A percentile compares a stretch with the other conserved stretches of the same genome.
These are phyloP conservation scores for Debaryomyces udenii DNA, from an alignment of 1,139 yeast species.

Conservation along the genomic window DNA sequence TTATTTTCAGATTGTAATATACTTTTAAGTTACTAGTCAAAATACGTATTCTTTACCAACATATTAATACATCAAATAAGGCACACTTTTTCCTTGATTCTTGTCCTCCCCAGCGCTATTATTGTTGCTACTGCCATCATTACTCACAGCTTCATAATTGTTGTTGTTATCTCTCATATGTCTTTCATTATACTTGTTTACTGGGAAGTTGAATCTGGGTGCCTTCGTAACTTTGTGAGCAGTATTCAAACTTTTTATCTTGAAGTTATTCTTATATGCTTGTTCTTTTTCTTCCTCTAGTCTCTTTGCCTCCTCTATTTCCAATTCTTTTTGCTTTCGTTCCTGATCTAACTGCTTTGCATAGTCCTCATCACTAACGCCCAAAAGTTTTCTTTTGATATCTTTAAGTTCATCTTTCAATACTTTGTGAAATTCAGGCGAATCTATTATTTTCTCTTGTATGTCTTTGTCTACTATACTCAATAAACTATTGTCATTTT, in stretches of 20 bases:
- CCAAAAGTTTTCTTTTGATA: conserved; percentile 35
- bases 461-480: conserved; percentile 51
- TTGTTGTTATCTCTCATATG: conserved; percentile 7
- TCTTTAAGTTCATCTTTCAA: conserved; percentile 40
- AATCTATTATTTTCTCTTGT: conserved; percentile 49
- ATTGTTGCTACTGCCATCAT: not conserved
- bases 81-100: conserved; percentile 14
- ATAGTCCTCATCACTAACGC: conserved; percentile 47
- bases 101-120: conserved; percentile 1
- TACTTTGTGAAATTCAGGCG: conserved; percentile 41
- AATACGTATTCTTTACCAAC: no score
- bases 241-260: conserved; percentile 27
- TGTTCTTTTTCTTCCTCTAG: conserved; percentile 16
- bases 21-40: no score
- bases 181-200: conserved; percentile 7
- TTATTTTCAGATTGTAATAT: conserved; percentile 1
- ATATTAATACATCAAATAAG: conserved; percentile 21
- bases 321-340: conserved; percentile 9
- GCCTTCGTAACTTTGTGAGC: conserved; percentile 31
- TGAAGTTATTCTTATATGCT: conserved; percentile 31
- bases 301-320: conserved; percentile 13
- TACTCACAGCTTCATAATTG: not conserved
- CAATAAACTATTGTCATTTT: conserved; percentile 23
- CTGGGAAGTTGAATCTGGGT: conserved; percentile 33
- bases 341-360: conserved; percentile 27